Evolutionary conservation across 805 yeast species (phyloP), one percentile per base, ranked within the genome.

Genomic region (Starmerella vitae): DNA sequence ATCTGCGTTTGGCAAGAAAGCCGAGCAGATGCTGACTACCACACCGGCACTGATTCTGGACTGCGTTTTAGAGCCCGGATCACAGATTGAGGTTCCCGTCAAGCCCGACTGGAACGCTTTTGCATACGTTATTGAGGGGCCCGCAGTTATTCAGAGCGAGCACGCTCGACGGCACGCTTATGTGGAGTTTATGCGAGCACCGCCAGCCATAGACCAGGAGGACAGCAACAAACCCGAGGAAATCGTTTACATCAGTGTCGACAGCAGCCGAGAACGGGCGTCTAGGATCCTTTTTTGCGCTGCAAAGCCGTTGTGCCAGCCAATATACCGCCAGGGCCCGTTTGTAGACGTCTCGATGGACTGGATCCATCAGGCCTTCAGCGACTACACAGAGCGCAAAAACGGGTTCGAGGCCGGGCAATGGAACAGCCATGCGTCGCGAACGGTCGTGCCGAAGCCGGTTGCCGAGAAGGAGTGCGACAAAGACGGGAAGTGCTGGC

Each of bases 41-140:
- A 46, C 52, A 6, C 52, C 52, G 6, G 43, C 43, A 1, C 37
- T 38, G 9, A 26, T 49, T 1, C 34, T 49, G n/a, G 41, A 40
- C 26, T 37, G 41, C 20, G 14, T 28, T 2, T 15, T 49, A 9
- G 40, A 36, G 33, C 49, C 50, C 5, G 47, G 45, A 10, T 35
- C 45, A 3, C 13, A 13, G 14, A 17, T 50, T 12, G 41, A 35
- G 20, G 26, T 45, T 7, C 40, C 45, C 4, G 47, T 48, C 14
- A 54, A 54, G 29, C 30, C 43, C 12, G 52, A 42, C 19, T 57
- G 54, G 51, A 58, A 54, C 39, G 55, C 58, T 3, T 55, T 57
- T 30, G 43, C 53, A 8, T 55, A 52, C 34, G 47, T 50, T 20
- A 41, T 54, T 20, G 47, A 47, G 10, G 62, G 62, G 28, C 36